Conservation (phyloP, 495 filamentous ascomycete genomes). For the Oleoguttula mirabilis region DNA sequence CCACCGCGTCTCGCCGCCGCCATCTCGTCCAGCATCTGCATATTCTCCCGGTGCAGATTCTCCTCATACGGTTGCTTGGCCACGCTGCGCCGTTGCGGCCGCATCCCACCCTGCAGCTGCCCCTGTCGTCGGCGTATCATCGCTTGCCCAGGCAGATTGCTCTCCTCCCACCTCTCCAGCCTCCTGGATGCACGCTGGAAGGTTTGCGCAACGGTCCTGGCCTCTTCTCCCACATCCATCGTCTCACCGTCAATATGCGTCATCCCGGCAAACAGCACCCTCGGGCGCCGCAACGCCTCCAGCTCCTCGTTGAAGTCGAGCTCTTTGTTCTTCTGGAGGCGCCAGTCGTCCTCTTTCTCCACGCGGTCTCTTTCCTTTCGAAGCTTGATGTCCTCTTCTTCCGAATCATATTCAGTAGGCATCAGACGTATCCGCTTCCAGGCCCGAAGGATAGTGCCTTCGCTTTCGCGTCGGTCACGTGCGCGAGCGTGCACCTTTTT, state of each 20-base stretch:
- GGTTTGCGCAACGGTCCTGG: conserved; percentile 19
- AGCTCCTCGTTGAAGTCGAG: conserved; percentile 5
- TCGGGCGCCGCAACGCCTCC: not conserved
- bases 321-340: conserved; percentile 1
- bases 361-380: conserved; percentile 6
- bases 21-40: conserved; percentile 4
- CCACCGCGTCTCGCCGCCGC: conserved; percentile 3
- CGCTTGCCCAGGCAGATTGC: conserved; percentile 7
- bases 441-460: conserved; percentile 55
- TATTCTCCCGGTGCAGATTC: conserved; percentile 9
- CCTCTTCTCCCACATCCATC: conserved; percentile 28
- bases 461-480: conserved; percentile 36
- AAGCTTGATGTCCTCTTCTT: conserved; percentile 46
- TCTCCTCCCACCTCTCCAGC: conserved; percentile 28
- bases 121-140: conserved; percentile 12
- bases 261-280: conserved; percentile 15
- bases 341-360: conserved; percentile 12
- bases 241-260: conserved; percentile 10
- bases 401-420: conserved; percentile 61
- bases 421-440: conserved; percentile 55
- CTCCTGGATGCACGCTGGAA: conserved; percentile 18
- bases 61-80: conserved; percentile 4
- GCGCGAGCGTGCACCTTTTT: conserved; percentile 35
- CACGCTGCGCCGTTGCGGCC: not conserved
- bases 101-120: not conserved